Percentiles rank a stretch among this genome's conserved stretches.
Evolutionary conservation across 176 grass and related monocot species (phyloP).

Genomic region (Zea luxurians): DNA sequence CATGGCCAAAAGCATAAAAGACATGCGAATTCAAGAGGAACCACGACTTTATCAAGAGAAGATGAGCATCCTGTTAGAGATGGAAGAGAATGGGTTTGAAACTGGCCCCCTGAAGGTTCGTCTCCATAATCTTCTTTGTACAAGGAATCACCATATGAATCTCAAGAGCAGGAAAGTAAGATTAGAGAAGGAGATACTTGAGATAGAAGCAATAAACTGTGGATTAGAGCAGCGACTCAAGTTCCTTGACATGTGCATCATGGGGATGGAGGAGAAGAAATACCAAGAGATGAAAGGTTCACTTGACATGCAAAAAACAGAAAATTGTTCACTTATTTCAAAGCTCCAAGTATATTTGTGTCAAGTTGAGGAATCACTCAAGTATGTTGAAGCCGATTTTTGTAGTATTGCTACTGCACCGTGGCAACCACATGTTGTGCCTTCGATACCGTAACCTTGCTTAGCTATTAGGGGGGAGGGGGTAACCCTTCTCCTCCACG

Average conservation of each 20-base stretch:
- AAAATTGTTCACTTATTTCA: not conserved
- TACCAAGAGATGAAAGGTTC: slow-evolving; percentile 19
- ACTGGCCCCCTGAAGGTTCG: slow-evolving; percentile 36
- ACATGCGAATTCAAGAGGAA: slow-evolving; percentile 40
- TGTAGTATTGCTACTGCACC: slow-evolving; percentile 18
- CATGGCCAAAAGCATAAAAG: slow-evolving; percentile 43
- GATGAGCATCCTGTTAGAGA: slow-evolving; percentile 30
- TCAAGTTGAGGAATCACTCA: slow-evolving; percentile 19
- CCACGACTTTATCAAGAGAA: slow-evolving; percentile 37
- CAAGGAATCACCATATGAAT: slow-evolving; percentile 28
- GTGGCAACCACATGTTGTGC: slow-evolving; percentile 17
- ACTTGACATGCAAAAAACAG: not conserved
- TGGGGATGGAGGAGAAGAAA: slow-evolving; percentile 15
- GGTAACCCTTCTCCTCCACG: not conserved
- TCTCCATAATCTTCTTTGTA: slow-evolving; percentile 32
- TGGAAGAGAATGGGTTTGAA: slow-evolving; percentile 59
- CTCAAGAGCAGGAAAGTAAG: slow-evolving; percentile 25
- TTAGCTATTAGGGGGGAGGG: not conserved
- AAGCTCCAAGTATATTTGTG: slow-evolving; percentile 27
- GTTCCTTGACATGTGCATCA: slow-evolving; percentile 4
- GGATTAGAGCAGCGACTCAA: slow-evolving; percentile 3
- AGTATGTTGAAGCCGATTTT: slow-evolving; percentile 19
- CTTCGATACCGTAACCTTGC: not conserved
- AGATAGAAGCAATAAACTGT: slow-evolving; percentile 14
- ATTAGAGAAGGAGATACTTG: slow-evolving; percentile 18